These are phyloP conservation scores for Fusarium drepaniforme DNA, from an alignment of 2,329 filamentous ascomycete species.

Conservation along the genomic window DNA sequence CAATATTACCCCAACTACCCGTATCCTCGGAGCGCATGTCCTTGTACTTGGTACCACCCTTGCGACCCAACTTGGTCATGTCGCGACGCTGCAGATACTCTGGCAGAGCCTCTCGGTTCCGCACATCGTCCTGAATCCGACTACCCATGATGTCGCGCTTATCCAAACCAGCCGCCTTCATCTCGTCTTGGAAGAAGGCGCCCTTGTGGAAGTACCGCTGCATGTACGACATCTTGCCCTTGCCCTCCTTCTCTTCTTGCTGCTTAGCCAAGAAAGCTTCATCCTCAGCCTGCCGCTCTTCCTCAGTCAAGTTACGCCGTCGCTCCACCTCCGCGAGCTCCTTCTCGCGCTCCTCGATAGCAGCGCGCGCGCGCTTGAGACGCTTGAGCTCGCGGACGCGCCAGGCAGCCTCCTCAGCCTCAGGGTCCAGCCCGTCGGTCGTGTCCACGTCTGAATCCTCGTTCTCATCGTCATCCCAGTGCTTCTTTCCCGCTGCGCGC, in stretches of 20 bases:
- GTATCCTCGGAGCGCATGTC: slow-evolving; percentile 94
- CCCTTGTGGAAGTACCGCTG: slow-evolving; percentile 98
- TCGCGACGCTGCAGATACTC: slow-evolving; percentile 94
- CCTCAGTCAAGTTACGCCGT: slow-evolving; percentile 84
- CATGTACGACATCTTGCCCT: slow-evolving; percentile 89
- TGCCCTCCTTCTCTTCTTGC: slow-evolving; percentile 80
- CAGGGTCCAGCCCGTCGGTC: slow-evolving; percentile 86
- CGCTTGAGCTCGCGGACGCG: slow-evolving; percentile 91
- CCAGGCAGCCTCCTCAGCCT: slow-evolving; percentile 92
- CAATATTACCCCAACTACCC: slow-evolving; percentile 81
- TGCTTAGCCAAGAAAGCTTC: slow-evolving; percentile 81
- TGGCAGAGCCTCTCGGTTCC: slow-evolving; percentile 85
- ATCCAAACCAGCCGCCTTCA: slow-evolving; percentile 79
- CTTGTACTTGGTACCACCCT: slow-evolving; percentile 89
- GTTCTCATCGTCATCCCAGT: slow-evolving; percentile 86
- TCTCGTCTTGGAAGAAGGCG: slow-evolving; percentile 91
- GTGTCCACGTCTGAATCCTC: slow-evolving; percentile 86
- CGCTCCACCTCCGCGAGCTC: slow-evolving; percentile 93
- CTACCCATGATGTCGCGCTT: slow-evolving; percentile 89
- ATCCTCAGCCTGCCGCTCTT: slow-evolving; percentile 90
- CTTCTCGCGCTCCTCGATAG: slow-evolving; percentile 85
- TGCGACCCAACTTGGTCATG: slow-evolving; percentile 93
- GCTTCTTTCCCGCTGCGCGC: slow-evolving; percentile 80
- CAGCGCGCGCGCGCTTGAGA: slow-evolving; percentile 86
- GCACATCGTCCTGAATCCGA: slow-evolving; percentile 84